Percentiles rank a stretch among this genome's conserved stretches.
These are phyloP conservation scores for Carallia pectinifolia DNA, from an alignment of 345 rosid genomes.

Conservation along the genomic window DNA sequence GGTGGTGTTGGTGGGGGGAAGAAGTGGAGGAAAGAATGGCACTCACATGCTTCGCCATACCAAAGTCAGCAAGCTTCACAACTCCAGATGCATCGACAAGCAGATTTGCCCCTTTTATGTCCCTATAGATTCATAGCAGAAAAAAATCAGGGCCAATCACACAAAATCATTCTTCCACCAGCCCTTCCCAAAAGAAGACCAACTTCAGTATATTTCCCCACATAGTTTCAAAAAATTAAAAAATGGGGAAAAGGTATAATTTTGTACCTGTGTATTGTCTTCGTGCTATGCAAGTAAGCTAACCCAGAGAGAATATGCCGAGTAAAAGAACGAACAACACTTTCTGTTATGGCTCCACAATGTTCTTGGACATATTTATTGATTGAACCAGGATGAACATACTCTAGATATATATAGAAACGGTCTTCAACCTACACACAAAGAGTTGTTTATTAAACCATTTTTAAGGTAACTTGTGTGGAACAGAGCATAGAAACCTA, in stretches of 20 bases:
- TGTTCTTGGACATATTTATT: constrained; percentile 83
- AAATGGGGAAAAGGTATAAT: not conserved
- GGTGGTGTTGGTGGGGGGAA: too few relatives aligned
- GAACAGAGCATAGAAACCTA: not conserved
- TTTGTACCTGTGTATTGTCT: constrained; percentile 84
- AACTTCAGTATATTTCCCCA: too few relatives aligned
- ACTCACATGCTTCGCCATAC: constrained; percentile 97
- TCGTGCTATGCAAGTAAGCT: constrained; percentile 83
- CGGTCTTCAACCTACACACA: constrained; percentile 64
- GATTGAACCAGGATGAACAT: constrained; percentile 96
- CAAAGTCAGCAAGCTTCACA: constrained; percentile 95
- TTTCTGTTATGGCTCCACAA: constrained; percentile 89
- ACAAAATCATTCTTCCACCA: constrained; percentile 5
- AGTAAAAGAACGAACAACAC: constrained; percentile 85
- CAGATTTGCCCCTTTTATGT: constrained; percentile 96
- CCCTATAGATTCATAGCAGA: constrained; percentile 44
- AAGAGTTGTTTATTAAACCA: too few relatives aligned
- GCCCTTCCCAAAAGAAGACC: not conserved
- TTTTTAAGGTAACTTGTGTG: not conserved
- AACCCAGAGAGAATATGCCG: constrained; percentile 91
- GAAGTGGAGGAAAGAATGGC: not conserved
- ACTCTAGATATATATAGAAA: constrained; percentile 88
- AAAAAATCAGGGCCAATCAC: constrained; percentile 10
- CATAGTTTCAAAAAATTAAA: too few relatives aligned
- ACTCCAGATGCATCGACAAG: constrained; percentile 95